Base-by-base conservation (phyloP, 2,329 filamentous ascomycete species). In the Herpotrichia juniperi region DNA sequence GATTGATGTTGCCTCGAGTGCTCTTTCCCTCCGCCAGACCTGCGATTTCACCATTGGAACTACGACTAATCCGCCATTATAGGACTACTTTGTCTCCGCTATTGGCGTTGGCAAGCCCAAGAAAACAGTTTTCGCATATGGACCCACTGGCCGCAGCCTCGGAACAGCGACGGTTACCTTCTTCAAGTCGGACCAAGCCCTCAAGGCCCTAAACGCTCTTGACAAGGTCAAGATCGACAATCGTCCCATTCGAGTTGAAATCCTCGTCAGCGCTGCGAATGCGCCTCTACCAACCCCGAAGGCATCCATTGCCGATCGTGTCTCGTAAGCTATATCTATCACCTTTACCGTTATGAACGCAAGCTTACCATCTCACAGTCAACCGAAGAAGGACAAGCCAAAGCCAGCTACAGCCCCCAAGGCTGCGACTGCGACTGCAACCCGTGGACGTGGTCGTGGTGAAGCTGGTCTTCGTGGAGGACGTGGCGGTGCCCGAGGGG, bases 51-150 rank as follows among this genome's bases (percentile, higher is more conserved):
- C 45, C 46, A 54, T 47, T 65, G 53, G 54, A 46, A 68, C 63
- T 64, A 66, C 78, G 69, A 90, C 89, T 91, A 86, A 91, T 87
- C 77, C 79, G 74, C 69, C 71, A n/a, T 76, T 80, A 81, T 91
- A 99, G 94, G 94, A 99, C 80, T 99, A 97, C 78, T 97, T 99
- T 76, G 79, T 83, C 71, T 88, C 91, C 72, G 89, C 90, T 67
- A 87, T 96, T 75, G 91, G 91, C 63, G 87, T 96, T 74, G 93
- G 93, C 64, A 85, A 89, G 59, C 90, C 97, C 78, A 97, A 96
- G 84, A 89, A 85, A 76, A 91, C 96, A 59, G 87, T 94, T 65
- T 82, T 99, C 67, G 91, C 90, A 46, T 99, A 99, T 78, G 94
- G 93, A 68, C 91, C 93, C 59, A 91, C 90, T 72, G 93, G 93